A percentile compares a stretch with the other conserved stretches of the same genome.
These are phyloP conservation scores for Gaillardinia entomophila DNA, from an alignment of 805 yeast genomes.

Conservation along the genomic window DNA sequence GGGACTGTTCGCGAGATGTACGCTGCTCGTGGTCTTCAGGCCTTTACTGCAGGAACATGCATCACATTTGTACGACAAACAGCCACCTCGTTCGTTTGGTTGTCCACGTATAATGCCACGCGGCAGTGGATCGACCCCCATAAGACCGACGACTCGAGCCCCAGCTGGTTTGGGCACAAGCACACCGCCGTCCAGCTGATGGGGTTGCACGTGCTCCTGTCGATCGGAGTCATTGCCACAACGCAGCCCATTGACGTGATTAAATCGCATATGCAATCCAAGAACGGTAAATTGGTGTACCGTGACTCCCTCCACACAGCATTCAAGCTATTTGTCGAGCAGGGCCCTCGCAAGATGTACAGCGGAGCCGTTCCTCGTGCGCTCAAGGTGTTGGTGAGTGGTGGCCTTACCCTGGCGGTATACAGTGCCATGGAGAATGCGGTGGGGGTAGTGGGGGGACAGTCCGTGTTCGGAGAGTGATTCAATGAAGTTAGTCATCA, in stretches of 20 bases:
- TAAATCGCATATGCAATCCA: slow-evolving; percentile 81
- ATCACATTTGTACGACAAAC: slow-evolving; percentile 82
- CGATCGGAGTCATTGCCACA: slow-evolving; percentile 64
- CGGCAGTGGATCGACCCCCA: slow-evolving; percentile 65
- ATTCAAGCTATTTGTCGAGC: slow-evolving; percentile 22
- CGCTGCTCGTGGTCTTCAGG: slow-evolving; percentile 62
- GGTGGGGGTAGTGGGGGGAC: slow-evolving; percentile 30
- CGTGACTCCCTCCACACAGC: slow-evolving; percentile 49
- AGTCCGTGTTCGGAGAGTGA: slow-evolving; percentile 19
- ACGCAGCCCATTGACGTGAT: slow-evolving; percentile 90
- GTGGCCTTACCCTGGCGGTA: slow-evolving; percentile 61
- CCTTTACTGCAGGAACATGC: slow-evolving; percentile 75
- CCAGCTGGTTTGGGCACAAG: slow-evolving; percentile 42
- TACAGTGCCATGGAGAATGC: slow-evolving; percentile 53
- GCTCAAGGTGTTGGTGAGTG: slow-evolving; percentile 63
- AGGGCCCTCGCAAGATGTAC: slow-evolving; percentile 27
- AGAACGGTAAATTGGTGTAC: slow-evolving; percentile 53
- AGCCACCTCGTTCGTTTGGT: slow-evolving; percentile 73
- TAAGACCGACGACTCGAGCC: slow-evolving; percentile 17
- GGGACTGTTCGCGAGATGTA: slow-evolving; percentile 63
- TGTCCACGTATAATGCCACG: slow-evolving; percentile 73
- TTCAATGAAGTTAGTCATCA: slow-evolving; percentile 15
- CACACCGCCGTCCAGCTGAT: slow-evolving; percentile 34
- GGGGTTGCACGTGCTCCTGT: slow-evolving; percentile 54
- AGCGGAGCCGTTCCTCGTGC: slow-evolving; percentile 53